These are phyloP conservation scores for Fusarium pseudoanthophilum DNA, from an alignment of 2,329 filamentous ascomycete species.

Conservation along the genomic window DNA sequence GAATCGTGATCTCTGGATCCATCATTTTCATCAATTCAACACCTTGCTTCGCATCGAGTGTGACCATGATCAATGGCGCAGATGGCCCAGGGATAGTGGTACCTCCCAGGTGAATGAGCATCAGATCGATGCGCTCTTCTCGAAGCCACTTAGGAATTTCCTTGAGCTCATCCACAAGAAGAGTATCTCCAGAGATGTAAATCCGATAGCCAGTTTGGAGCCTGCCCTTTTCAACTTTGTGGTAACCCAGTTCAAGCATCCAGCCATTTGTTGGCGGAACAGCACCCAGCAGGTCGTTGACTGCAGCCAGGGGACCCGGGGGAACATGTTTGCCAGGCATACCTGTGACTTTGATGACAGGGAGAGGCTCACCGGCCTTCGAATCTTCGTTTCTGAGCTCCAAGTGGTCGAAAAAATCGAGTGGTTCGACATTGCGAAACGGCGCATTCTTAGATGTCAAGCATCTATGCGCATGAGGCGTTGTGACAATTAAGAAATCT, in stretches of 20 bases:
- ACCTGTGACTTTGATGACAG: conserved; percentile 61
- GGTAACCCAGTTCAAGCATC: conserved; percentile 70
- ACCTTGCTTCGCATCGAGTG: conserved; percentile 74
- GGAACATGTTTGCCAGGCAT: conserved; percentile 74
- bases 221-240: conserved; percentile 17
- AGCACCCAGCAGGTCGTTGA: conserved; percentile 53
- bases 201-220: conserved; percentile 66
- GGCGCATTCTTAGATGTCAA: conserved; percentile 59
- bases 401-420: conserved; percentile 66
- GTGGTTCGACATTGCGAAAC: conserved; percentile 64
- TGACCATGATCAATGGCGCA: conserved; percentile 72
- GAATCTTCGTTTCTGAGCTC: conserved; percentile 21
- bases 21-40: conserved; percentile 69
- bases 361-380: conserved; percentile 49
- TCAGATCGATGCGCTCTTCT: conserved; percentile 68
- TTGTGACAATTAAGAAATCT: conserved; percentile 71
- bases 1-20: conserved; percentile 69
- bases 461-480: conserved; percentile 67
- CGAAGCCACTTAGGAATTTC: conserved; percentile 67
- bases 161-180: conserved; percentile 65
- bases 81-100: conserved; percentile 71
- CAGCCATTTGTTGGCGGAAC: conserved; percentile 75
- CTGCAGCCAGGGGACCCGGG: conserved; percentile 49
- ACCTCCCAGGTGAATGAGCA: conserved; percentile 74
- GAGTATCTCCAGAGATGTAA: conserved; percentile 74